Base-by-base conservation (phyloP, 345 rosid species). In the Erodium maritimum region DNA sequence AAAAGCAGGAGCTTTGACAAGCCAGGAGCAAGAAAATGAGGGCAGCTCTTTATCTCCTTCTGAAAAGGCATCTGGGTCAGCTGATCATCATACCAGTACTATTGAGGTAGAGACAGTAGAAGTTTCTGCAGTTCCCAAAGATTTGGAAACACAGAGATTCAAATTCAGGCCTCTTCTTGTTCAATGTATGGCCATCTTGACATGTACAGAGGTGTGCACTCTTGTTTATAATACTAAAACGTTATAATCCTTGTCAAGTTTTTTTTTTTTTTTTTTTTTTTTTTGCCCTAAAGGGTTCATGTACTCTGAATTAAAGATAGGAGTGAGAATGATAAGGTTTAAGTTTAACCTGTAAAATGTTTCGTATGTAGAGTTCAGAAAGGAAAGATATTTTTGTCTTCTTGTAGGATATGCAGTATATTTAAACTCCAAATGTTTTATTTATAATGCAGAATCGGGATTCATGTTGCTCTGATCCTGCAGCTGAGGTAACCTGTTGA, bases 131-230 rank as follows among this genome's bases (percentile, higher is more conserved):
- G 69, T 72, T 65, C 24, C 77, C 59, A 76, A 75, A 48, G 74
- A 69, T 61, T 67, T 89, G 61, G 88, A 82, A 68, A 59, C 67
- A 57, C 95, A 89, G 57, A 80, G 84, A 71, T 86, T 67, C 70
- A 89, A 82, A 54, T 89, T 86, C 80, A 82, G 96, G 82, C 82
- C 86, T 59, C 87, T 89, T 66, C 78, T 34, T 61, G 67, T 64
- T 52, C 85, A 72, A 20, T 84, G 87, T 76, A 75, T 79, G 52
- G 69, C 82, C 71, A 75, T 86, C 72, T 67, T 89, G 75, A 77
- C 78, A 42, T 14, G 0, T 42, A 42, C 48, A 42, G 17, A 42
- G 85, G 96, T 89, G 17, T 37, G 77, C 54, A 33, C 10, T 37
- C 46, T 37, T 37, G 14, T 37, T 37, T 12, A 37, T 37, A 37